A percentile compares a stretch with the other conserved stretches of the same genome.
Conservation (phyloP, 345 rosid species). For the Eucalyptus victrix region DNA sequence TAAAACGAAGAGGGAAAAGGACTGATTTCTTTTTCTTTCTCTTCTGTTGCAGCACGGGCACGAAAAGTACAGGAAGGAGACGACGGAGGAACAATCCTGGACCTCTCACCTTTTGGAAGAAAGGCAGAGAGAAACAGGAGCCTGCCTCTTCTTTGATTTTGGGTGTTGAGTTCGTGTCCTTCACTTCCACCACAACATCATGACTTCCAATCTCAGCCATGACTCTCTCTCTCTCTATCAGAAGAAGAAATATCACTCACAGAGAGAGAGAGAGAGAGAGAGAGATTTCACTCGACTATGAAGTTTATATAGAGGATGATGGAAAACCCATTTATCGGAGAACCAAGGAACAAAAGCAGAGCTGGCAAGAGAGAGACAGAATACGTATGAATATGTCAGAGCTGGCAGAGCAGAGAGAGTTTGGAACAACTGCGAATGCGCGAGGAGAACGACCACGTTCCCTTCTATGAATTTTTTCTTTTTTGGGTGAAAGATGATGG, state of each 20-base stretch:
- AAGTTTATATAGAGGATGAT: background rate
- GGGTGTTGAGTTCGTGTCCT: constrained; percentile 10
- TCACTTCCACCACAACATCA: constrained; percentile 38
- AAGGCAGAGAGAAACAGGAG: constrained; percentile 43
- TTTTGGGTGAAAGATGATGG: no score
- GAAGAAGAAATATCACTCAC: background rate
- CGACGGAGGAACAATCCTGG: background rate
- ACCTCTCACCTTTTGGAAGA: constrained; percentile 60
- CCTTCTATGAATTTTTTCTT: no score
- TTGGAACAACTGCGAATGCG: background rate
- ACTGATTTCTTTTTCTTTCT: background rate
- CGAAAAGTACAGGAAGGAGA: background rate
- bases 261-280: background rate
- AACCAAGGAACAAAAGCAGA: background rate
- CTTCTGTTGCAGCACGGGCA: background rate
- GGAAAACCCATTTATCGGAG: background rate
- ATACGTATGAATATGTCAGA: no score
- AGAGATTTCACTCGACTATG: background rate
- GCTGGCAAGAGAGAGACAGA: background rate
- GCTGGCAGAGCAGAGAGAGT: no score
- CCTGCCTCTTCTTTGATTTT: constrained; percentile 21
- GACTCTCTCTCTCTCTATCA: background rate
- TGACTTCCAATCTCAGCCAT: constrained; percentile 54
- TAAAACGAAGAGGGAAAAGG: background rate
- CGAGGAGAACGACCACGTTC: background rate